Percentiles rank a stretch among this genome's conserved stretches.
These are phyloP conservation scores for Elongisporangium undulatum DNA, from an alignment of 352 stramenopile species.

Conservation along the genomic window DNA sequence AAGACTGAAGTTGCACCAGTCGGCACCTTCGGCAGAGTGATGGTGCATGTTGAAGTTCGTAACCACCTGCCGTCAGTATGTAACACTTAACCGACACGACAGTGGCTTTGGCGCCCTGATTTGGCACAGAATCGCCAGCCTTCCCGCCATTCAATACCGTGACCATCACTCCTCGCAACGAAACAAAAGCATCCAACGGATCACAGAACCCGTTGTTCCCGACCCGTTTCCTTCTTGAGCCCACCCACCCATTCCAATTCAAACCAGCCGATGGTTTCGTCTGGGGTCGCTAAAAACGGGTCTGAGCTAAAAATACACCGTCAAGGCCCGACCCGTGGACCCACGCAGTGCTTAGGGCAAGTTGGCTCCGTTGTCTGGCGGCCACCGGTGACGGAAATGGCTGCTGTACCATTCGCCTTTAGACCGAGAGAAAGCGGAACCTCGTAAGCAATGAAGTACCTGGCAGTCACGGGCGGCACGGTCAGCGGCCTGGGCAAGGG, in stretches of 20 bases:
- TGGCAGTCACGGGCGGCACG: conserved; percentile 97
- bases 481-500: conserved; percentile 99
- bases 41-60: not conserved
- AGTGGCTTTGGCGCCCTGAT: not conserved
- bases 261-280: not conserved
- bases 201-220: not conserved
- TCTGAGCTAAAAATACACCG: not conserved
- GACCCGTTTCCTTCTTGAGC: not conserved
- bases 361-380: not conserved
- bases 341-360: not conserved
- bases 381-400: not conserved
- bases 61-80: not conserved
- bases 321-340: not conserved
- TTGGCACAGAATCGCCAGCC: not conserved
- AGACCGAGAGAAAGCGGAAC: not conserved
- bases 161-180: not conserved
- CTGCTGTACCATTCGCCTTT: not conserved
- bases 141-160: not conserved
- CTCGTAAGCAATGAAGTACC: conserved; percentile 92
- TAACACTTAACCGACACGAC: not conserved
- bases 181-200: not conserved
- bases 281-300: not conserved
- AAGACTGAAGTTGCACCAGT: not conserved
- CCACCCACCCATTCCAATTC: not conserved
- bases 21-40: no score